phyloP scores from a whole-genome alignment of 75 land plant genomes.

The Pinus taeda region DNA sequence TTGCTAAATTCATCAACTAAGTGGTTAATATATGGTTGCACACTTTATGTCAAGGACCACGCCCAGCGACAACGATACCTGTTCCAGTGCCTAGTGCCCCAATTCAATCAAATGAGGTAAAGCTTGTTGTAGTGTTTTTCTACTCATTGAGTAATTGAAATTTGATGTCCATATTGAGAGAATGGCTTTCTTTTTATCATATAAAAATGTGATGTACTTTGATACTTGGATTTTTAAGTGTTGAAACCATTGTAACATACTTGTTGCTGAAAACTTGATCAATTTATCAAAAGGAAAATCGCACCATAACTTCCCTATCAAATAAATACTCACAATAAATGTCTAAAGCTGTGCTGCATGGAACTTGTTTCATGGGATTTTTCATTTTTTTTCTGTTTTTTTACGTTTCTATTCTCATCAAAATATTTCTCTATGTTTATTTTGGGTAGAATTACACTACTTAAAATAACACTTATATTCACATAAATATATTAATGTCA shows the following conservation, averaged over 20 bases:
- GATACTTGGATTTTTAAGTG: neutral
- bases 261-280: neutral
- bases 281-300: neutral
- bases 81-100: slow-evolving; percentile 67
- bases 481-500: no score
- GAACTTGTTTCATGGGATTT: no score
- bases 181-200: neutral
- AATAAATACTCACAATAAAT: no score
- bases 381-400: no score
- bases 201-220: neutral
- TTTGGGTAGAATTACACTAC: no score
- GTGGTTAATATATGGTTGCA: slow-evolving; percentile 3
- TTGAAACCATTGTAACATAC: neutral
- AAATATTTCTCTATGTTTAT: no score
- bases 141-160: neutral
- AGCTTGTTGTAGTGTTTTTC: neutral
- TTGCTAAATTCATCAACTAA: no score
- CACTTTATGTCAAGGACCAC: slow-evolving; percentile 52
- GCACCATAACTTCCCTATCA: no score
- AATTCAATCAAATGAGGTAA: slow-evolving; percentile 37
- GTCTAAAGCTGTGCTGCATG: no score
- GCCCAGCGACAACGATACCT: slow-evolving; percentile 91
- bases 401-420: no score
- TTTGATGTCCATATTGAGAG: neutral
- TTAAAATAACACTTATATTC: no score